Evolutionary conservation across 129 eudicot species (phyloP).

Genomic region (Tanacetum coccineum): DNA sequence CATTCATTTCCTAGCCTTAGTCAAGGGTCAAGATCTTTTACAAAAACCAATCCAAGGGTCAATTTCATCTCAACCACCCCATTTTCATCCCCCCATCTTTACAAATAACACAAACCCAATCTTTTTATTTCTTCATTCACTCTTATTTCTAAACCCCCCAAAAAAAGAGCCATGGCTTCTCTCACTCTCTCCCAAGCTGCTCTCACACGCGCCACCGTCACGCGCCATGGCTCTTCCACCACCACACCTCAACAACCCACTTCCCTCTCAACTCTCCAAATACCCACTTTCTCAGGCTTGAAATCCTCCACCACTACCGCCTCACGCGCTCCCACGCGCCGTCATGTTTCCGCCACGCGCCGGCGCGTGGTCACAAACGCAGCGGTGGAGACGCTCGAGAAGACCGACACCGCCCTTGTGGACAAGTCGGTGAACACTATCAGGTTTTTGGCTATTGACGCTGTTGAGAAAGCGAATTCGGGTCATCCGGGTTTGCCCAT

Average conservation of each 20-base stretch:
- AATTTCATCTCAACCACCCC: slow-evolving; percentile 43
- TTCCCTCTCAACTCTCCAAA: slow-evolving; percentile 44
- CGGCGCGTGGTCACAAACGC: slow-evolving; percentile 42
- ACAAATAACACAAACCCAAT: slow-evolving; percentile 8
- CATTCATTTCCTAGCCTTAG: slow-evolving; percentile 43
- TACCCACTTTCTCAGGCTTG: slow-evolving; percentile 67
- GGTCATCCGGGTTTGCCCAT: slow-evolving; percentile 99
- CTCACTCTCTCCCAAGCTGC: slow-evolving; percentile 84
- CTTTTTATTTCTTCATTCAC: slow-evolving; percentile 9
- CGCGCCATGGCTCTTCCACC: slow-evolving; percentile 59
- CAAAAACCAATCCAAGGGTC: slow-evolving; percentile 29
- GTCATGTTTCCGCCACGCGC: slow-evolving; percentile 28
- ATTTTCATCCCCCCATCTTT: slow-evolving; percentile 27
- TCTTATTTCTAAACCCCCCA: slow-evolving; percentile 1
- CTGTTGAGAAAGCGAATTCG: slow-evolving; percentile 97
- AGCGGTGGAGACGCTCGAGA: slow-evolving; percentile 58
- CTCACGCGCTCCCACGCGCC: slow-evolving; percentile 40
- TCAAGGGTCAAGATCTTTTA: slow-evolving; percentile 32
- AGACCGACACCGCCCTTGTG: slow-evolving; percentile 54
- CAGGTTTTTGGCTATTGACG: slow-evolving; percentile 84
- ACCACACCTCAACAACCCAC: slow-evolving; percentile 33
- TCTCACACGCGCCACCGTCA: slow-evolving; percentile 54
- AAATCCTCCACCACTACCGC: slow-evolving; percentile 40
- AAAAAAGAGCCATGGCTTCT: slow-evolving; percentile 61
- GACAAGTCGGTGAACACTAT: slow-evolving; percentile 82